Percentiles rank a stretch among this genome's conserved stretches.
Evolutionary conservation across 352 stramenopile genomes (phyloP).

Genomic region (Pythium rishiriense): DNA sequence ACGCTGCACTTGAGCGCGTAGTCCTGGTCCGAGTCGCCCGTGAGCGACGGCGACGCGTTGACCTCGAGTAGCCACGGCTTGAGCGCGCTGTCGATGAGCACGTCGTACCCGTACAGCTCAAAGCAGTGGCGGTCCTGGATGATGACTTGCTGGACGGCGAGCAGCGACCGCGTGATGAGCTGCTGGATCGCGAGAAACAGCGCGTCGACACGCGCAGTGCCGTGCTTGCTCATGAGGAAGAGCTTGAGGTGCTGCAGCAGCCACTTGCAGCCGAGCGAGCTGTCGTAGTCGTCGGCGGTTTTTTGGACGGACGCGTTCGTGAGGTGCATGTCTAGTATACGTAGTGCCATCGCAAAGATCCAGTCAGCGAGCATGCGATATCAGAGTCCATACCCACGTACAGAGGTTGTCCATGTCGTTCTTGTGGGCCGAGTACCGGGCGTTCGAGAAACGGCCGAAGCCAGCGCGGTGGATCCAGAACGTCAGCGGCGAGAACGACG

Average conservation of each 20-base stretch:
- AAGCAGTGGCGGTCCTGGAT: conserved; percentile 91
- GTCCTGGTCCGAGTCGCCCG: conserved; percentile 70
- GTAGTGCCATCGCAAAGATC: too few species aligned
- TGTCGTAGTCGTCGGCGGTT: conserved; percentile 74
- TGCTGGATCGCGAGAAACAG: conserved; percentile 85
- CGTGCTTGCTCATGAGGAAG: conserved; percentile 71
- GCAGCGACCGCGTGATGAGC: conserved; percentile 81
- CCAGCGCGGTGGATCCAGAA: conserved; percentile 67
- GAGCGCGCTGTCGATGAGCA: conserved; percentile 81
- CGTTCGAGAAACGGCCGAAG: conserved; percentile 74
- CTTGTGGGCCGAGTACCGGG: conserved; percentile 32
- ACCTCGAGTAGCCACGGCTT: conserved; percentile 89
- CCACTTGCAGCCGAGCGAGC: conserved; percentile 69
- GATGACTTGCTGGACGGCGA: conserved; percentile 84
- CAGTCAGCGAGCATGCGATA: background rate
- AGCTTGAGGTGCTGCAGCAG: conserved; percentile 54
- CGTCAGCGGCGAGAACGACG: conserved; percentile 45
- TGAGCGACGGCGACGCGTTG: conserved; percentile 70
- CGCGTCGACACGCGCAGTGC: conserved; percentile 49
- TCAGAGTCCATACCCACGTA: background rate
- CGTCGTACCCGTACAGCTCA: conserved; percentile 90
- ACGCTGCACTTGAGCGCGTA: conserved; percentile 85
- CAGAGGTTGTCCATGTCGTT: conserved; percentile 41
- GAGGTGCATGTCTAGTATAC: conserved; percentile 87
- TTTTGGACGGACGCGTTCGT: conserved; percentile 94